These are phyloP conservation scores for Phyllosticta citribraziliensis DNA, from an alignment of 2,329 filamentous ascomycete species.

Conservation along the genomic window DNA sequence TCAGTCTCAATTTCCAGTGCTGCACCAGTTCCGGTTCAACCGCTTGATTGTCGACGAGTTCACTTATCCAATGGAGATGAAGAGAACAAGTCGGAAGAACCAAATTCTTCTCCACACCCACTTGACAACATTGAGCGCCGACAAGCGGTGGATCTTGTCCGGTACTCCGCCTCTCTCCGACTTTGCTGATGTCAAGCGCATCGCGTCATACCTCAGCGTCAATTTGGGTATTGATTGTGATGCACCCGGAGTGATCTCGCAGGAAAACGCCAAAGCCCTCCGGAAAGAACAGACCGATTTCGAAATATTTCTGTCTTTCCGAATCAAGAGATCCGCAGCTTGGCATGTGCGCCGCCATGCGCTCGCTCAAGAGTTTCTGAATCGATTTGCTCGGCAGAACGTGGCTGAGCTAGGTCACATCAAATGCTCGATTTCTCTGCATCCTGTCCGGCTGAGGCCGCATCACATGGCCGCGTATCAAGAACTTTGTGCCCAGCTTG, in stretches of 20 bases:
- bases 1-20: slow-evolving; percentile 24
- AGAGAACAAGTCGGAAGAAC: not conserved
- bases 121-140: slow-evolving; percentile 38
- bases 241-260: slow-evolving; percentile 15
- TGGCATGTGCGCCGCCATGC: slow-evolving; percentile 44
- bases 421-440: slow-evolving; percentile 30
- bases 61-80: slow-evolving; percentile 40
- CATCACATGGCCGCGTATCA: slow-evolving; percentile 45
- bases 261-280: slow-evolving; percentile 7
- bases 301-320: slow-evolving; percentile 47
- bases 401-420: slow-evolving; percentile 25
- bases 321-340: slow-evolving; percentile 38
- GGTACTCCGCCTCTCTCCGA: slow-evolving; percentile 51
- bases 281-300: slow-evolving; percentile 37
- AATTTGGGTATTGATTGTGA: slow-evolving; percentile 46
- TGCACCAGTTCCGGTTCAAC: slow-evolving; percentile 53
- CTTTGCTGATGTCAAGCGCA: slow-evolving; percentile 50
- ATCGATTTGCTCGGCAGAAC: slow-evolving; percentile 40
- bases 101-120: slow-evolving; percentile 19
- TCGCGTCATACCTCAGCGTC: slow-evolving; percentile 47
- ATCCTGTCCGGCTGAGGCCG: slow-evolving; percentile 33
- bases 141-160: slow-evolving; percentile 52
- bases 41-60: slow-evolving; percentile 57
- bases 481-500: slow-evolving; percentile 45
- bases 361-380: slow-evolving; percentile 46